These are phyloP conservation scores for Backusella parvicylindrica DNA, from an alignment of 192 early-diverging fungal genomes.

Conservation along the genomic window DNA sequence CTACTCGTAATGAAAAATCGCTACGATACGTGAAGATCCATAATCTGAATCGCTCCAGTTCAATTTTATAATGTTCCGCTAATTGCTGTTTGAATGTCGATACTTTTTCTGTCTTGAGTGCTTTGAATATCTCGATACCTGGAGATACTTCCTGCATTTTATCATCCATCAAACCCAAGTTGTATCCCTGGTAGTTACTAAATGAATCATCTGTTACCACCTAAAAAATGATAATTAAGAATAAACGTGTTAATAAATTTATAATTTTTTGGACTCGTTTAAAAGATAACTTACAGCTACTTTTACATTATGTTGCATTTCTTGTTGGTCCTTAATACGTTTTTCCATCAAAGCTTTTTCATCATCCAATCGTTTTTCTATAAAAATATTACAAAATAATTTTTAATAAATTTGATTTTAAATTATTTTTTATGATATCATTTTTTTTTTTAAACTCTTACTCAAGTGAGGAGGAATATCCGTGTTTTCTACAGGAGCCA, in stretches of 20 bases:
- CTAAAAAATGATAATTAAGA: constrained; percentile 19
- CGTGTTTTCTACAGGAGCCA: constrained; percentile 54
- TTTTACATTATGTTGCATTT: constrained; percentile 66
- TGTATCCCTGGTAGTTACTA: constrained; percentile 74
- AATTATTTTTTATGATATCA: constrained; percentile 19
- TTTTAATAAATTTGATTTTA: no score
- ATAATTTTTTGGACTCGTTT: not conserved
- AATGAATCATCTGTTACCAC: constrained; percentile 71
- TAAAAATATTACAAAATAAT: not conserved
- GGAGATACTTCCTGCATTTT: not conserved
- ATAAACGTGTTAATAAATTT: not conserved
- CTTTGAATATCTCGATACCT: constrained; percentile 19
- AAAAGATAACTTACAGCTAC: constrained; percentile 44
- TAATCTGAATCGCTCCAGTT: constrained; percentile 59
- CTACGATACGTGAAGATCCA: constrained; percentile 84
- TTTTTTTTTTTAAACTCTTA: constrained; percentile 29
- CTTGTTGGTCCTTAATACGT: constrained; percentile 64
- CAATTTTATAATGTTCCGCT: constrained; percentile 14
- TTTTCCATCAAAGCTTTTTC: constrained; percentile 62
- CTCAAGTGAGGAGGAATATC: constrained; percentile 85
- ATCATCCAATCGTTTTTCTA: constrained; percentile 51
- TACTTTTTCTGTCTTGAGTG: constrained; percentile 8
- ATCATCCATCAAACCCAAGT: constrained; percentile 76
- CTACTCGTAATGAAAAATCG: constrained; percentile 86
- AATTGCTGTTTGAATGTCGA: constrained; percentile 17